These are phyloP conservation scores for Paracoccidioides lutzii DNA, from an alignment of 2,329 filamentous ascomycete genomes.

Conservation along the genomic window DNA sequence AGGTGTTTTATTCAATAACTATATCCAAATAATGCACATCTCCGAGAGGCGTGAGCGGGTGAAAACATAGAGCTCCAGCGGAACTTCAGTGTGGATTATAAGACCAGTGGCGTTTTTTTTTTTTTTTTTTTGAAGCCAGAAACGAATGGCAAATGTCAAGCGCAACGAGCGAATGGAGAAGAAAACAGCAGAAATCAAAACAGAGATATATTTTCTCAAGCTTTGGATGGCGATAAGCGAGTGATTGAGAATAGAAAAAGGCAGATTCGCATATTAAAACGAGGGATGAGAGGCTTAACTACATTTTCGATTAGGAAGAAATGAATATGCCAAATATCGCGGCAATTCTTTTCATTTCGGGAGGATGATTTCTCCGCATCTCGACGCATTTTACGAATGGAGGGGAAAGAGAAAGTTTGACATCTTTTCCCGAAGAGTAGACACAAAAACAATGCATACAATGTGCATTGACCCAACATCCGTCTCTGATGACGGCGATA, in stretches of 20 bases:
- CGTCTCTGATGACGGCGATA: not conserved
- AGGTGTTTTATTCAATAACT: not conserved
- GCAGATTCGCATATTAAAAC: not conserved
- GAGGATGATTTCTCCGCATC: not conserved
- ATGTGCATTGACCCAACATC: not conserved
- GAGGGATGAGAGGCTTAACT: not conserved
- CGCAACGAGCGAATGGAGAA: not conserved
- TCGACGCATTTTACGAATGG: not conserved
- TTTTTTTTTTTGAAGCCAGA: not conserved
- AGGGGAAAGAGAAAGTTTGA: not conserved
- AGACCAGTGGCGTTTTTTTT: constrained; percentile 1
- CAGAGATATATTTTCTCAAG: not conserved
- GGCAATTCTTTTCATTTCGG: not conserved
- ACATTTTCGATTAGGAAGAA: not conserved
- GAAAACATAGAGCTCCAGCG: not conserved
- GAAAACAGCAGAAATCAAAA: not conserved
- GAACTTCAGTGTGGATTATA: not conserved
- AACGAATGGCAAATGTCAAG: not conserved
- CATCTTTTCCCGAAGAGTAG: not conserved
- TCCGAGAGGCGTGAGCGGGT: not conserved
- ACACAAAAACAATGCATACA: not conserved
- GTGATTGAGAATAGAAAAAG: not conserved
- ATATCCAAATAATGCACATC: not conserved
- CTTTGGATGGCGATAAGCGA: not conserved
- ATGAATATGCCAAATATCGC: not conserved